Percentiles rank a stretch among this genome's conserved stretches.
These are phyloP conservation scores for Solanum medicagineum DNA, from an alignment of 257 asterid species.

Conservation along the genomic window DNA sequence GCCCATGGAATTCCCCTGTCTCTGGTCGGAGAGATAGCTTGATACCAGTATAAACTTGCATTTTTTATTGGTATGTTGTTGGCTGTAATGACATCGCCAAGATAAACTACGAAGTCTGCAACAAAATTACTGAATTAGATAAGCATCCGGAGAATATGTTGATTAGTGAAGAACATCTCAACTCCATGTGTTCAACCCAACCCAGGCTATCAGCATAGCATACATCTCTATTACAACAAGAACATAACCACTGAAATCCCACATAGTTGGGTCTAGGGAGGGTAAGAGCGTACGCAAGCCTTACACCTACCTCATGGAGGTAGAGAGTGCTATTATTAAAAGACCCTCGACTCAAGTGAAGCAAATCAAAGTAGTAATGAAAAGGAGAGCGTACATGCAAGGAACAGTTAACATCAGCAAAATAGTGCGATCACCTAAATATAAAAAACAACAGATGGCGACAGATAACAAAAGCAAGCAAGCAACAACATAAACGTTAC, in stretches of 20 bases:
- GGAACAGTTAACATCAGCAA: not conserved
- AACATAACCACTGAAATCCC: not conserved
- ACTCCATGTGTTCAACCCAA: not conserved
- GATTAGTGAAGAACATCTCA: not conserved
- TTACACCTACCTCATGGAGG: not conserved
- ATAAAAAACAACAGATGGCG: not conserved
- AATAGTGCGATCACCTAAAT: not conserved
- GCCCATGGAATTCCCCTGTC: constrained; percentile 64
- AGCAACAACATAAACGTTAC: not conserved
- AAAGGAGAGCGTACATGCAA: not conserved
- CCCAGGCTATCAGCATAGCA: not conserved
- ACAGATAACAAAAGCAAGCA: not conserved
- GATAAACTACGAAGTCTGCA: constrained; percentile 77
- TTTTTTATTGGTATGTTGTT: constrained; percentile 56
- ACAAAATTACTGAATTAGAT: not conserved
- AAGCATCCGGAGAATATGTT: not conserved
- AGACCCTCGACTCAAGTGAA: not conserved
- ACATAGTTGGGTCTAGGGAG: not conserved
- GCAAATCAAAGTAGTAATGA: not conserved
- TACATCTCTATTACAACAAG: not conserved
- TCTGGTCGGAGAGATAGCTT: constrained; percentile 68
- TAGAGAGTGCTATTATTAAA: not conserved
- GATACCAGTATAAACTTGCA: constrained; percentile 78
- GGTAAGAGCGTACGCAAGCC: not conserved
- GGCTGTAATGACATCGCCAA: constrained; percentile 83